Evolutionary conservation across 1,284 basidiomycete genomes (phyloP).

Genomic region (Boletus semigastroideus): DNA sequence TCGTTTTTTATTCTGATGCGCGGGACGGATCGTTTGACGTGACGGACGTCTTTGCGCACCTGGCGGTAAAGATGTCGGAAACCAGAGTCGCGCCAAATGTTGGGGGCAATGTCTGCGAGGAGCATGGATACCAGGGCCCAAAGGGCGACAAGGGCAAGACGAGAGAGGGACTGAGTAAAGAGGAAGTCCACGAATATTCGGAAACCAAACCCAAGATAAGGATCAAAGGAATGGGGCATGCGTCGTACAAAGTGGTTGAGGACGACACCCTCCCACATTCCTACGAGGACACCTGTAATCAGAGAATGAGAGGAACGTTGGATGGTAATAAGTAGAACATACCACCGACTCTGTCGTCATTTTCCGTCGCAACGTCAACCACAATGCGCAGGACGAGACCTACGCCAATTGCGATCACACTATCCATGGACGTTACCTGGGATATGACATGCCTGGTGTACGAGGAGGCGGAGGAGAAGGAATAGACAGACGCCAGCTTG

Average conservation of each 20-base stretch:
- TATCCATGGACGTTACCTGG: conserved; percentile 48
- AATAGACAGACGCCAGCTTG: conserved; percentile 43
- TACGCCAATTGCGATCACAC: conserved; percentile 49
- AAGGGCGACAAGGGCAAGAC: conserved; percentile 57
- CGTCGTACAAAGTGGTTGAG: conserved; percentile 68
- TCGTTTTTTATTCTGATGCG: conserved; percentile 33
- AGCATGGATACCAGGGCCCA: conserved; percentile 70
- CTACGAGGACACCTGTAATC: conserved; percentile 55
- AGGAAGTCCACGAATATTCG: conserved; percentile 68
- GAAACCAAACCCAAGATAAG: conserved; percentile 61
- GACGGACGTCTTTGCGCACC: conserved; percentile 45
- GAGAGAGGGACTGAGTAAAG: conserved; percentile 56
- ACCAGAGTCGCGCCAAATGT: conserved; percentile 59
- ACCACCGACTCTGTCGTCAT: conserved; percentile 43
- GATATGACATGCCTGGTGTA: conserved; percentile 37
- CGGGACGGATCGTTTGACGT: conserved; percentile 32
- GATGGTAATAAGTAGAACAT: conserved; percentile 8
- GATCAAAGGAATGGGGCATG: conserved; percentile 52
- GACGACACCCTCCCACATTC: conserved; percentile 74
- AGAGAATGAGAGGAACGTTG: conserved; percentile 20
- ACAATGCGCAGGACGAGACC: conserved; percentile 53
- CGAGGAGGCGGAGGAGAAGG: conserved; percentile 33
- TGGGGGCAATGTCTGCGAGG: conserved; percentile 63
- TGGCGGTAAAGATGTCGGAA: conserved; percentile 53
- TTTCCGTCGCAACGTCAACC: conserved; percentile 46